phyloP scores from a whole-genome alignment of 257 asterid species.

The Solanum piurae region DNA sequence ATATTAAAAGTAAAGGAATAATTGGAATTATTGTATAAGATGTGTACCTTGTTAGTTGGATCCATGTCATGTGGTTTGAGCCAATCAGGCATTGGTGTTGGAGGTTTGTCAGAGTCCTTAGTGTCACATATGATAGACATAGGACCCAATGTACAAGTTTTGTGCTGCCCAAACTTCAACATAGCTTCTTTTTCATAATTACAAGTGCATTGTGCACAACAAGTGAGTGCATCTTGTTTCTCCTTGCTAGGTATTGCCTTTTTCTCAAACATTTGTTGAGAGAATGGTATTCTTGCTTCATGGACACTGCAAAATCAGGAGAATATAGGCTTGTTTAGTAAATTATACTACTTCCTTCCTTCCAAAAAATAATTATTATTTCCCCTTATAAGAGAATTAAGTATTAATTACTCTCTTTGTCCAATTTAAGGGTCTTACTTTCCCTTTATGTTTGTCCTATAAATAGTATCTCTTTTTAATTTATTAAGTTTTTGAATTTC shows the following conservation, averaged over 20 bases:
- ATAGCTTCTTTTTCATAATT: slow-evolving; percentile 57
- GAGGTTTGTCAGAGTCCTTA: slow-evolving; percentile 23
- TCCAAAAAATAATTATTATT: background rate
- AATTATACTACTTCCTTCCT: background rate
- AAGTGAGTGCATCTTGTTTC: slow-evolving; percentile 36
- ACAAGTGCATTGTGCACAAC: slow-evolving; percentile 63
- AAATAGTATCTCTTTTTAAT: background rate
- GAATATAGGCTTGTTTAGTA: background rate
- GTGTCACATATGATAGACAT: slow-evolving; percentile 5
- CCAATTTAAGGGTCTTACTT: background rate
- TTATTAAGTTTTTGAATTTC: too few species aligned
- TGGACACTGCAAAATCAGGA: slow-evolving; percentile 25
- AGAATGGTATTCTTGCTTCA: slow-evolving; percentile 28
- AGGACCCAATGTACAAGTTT: slow-evolving; percentile 1
- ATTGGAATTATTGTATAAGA: background rate
- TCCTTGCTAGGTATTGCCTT: slow-evolving; percentile 24
- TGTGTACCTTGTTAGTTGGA: slow-evolving; percentile 35
- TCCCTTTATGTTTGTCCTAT: fast-evolving
- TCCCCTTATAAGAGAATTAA: too few species aligned
- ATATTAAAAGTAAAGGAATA: background rate
- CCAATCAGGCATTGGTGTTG: slow-evolving; percentile 58
- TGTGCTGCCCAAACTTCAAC: slow-evolving; percentile 22
- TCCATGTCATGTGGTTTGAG: slow-evolving; percentile 36
- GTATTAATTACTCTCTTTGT: background rate
- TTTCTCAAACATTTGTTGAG: slow-evolving; percentile 32